Evolutionary conservation across 345 rosid genomes (phyloP).

Genomic region (Aurinia saxatilis): DNA sequence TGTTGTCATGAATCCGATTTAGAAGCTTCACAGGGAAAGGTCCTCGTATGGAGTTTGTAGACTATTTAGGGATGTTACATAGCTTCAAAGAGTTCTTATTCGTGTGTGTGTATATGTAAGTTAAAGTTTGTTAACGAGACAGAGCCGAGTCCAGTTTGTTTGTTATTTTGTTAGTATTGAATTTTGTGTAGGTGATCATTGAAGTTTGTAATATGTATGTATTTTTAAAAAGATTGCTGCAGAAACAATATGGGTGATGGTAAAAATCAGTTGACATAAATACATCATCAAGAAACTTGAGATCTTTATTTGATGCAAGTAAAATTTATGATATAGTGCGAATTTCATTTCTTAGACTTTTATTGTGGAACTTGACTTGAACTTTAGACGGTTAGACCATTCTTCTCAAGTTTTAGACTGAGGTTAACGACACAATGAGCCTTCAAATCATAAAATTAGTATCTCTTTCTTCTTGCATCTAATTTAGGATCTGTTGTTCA

Average conservation of each 20-base stretch:
- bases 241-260: background rate
- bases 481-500: too few species aligned
- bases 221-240: background rate
- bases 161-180: background rate
- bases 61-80: constrained; percentile 8
- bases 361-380: too few species aligned
- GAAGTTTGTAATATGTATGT: background rate
- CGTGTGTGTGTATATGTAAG: constrained; percentile 1
- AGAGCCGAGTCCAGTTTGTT: constrained; percentile 10
- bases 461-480: too few species aligned
- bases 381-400: too few species aligned
- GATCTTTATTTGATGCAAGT: too few species aligned
- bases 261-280: too few species aligned
- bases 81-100: background rate
- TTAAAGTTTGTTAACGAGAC: constrained; percentile 1
- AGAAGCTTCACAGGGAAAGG: constrained; percentile 12
- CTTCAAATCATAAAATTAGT: too few species aligned
- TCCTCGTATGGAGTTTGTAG: constrained; percentile 9
- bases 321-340: too few species aligned
- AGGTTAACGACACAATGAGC: too few species aligned
- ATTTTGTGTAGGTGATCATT: background rate
- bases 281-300: too few species aligned
- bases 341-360: too few species aligned
- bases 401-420: too few species aligned
- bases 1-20: constrained; percentile 31